A percentile compares a stretch with the other conserved stretches of the same genome.
These are phyloP conservation scores for Suhomyces panamericanus DNA, from an alignment of 1,139 yeast genomes.

Conservation along the genomic window DNA sequence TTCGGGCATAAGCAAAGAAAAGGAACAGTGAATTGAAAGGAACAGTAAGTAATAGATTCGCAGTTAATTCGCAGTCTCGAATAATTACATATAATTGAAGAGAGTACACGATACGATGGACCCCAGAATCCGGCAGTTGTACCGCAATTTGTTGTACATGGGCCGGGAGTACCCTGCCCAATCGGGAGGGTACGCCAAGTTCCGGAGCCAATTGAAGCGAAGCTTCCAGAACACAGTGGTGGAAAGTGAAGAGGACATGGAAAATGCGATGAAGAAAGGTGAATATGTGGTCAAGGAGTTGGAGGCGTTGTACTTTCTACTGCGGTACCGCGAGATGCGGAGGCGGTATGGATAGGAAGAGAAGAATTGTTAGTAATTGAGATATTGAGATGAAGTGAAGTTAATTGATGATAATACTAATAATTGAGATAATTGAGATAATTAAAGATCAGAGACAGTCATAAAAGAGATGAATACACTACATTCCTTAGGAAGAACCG, in stretches of 20 bases:
- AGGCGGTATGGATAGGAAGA: constrained; percentile 23
- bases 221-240: constrained; percentile 21
- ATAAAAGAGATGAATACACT: no score
- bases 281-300: constrained; percentile 35
- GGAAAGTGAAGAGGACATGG: constrained; percentile 21
- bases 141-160: constrained; percentile 34
- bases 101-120: constrained; percentile 25
- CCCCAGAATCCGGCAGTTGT: constrained; percentile 32
- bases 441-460: no score
- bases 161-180: constrained; percentile 38
- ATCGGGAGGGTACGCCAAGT: constrained; percentile 31
- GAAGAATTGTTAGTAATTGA: neutral
- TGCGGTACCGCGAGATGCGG: constrained; percentile 35
- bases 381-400: neutral
- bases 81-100: no score
- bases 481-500: no score
- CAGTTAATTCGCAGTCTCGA: no score
- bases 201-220: constrained; percentile 22
- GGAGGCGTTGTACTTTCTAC: constrained; percentile 34
- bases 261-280: constrained; percentile 32
- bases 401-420: no score
- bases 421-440: no score
- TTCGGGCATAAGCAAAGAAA: neutral
- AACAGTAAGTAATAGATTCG: no score
- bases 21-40: no score